Base-by-base conservation (phyloP, 257 asterid genomes). In the Nicotiana paniculata region DNA sequence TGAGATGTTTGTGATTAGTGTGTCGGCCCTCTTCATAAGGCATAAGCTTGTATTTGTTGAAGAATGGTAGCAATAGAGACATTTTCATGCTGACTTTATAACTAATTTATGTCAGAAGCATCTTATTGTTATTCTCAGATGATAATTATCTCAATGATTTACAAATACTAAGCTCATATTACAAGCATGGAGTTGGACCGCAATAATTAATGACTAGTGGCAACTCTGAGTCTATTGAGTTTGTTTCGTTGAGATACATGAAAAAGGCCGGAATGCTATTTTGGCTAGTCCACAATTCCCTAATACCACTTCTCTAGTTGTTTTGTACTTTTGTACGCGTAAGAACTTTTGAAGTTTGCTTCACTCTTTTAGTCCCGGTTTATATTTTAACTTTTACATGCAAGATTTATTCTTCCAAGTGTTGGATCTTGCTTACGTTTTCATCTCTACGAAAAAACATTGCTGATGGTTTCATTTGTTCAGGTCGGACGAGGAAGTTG, bases 401-500 rank as follows among this genome's bases (percentile, higher is more conserved):
- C 72, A 65, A 39, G 72, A 72, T 64, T 24, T 30, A 1, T 5
- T 2, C 70, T 30, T 13, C 69, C 6, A 43, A 9, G 54, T 4
- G 55, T 43, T 0, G 11, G 5, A 32, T 39, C 43, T 18, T 43
- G 13, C 61, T 46, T 43, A 72, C 39, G n/a, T 26, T 48, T 13
- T n/a, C 3, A 26, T 74, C 35, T 72, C 43, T 74, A 24, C 3
- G 79, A 48, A 46, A 35, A 48, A 48, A 15, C 21, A 74, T 48
- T 24, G 37, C 43, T 74, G 62, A 15, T 48, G 79, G 79, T 74
- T 51, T 74, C 7, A 0, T 8, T 48, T 48, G 43, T 48, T 8
- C 63, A 92, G 97, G 97, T 86, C 89, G 30, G 92, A 90, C 13
- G 92, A 88, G 17, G 97, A 92, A 77, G 89, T 90, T 84, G 88